These are phyloP conservation scores for Nissolia schottii DNA, from an alignment of 306 rosid genomes.

Conservation along the genomic window DNA sequence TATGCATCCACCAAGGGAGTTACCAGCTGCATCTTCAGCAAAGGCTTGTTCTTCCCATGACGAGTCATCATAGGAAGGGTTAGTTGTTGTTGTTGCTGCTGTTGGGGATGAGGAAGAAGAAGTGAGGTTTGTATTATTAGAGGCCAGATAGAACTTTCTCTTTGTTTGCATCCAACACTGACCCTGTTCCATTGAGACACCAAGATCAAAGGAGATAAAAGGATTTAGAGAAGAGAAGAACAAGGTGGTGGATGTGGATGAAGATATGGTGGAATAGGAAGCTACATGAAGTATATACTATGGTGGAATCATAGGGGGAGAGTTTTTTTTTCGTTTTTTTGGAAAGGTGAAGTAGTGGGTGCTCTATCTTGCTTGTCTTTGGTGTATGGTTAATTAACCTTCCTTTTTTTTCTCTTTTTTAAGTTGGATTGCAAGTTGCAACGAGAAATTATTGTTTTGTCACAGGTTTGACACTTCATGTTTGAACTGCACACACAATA, in stretches of 20 bases:
- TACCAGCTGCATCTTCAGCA: constrained; percentile 73
- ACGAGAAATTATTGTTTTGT: no score
- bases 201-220: constrained; percentile 13
- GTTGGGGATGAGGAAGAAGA: no score
- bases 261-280: constrained; percentile 10
- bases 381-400: not conserved
- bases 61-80: constrained; percentile 46
- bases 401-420: not conserved
- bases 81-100: constrained; percentile 3
- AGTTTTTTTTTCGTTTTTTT: constrained; percentile 14
- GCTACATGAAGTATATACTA: constrained; percentile 18
- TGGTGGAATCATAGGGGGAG: constrained; percentile 16
- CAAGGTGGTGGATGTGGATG: not conserved
- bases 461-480: no score
- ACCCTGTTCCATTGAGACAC: constrained; percentile 55
- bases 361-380: constrained; percentile 41
- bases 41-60: constrained; percentile 99
- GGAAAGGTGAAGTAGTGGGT: constrained; percentile 63
- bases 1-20: constrained; percentile 74
- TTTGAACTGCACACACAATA: no score
- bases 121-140: constrained; percentile 8
- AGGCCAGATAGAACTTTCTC: constrained; percentile 43
- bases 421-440: constrained; percentile 37
- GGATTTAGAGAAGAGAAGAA: not conserved
- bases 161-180: constrained; percentile 60